Base-by-base conservation (phyloP, 2,329 filamentous ascomycete species). In the Orbilia quercus region DNA sequence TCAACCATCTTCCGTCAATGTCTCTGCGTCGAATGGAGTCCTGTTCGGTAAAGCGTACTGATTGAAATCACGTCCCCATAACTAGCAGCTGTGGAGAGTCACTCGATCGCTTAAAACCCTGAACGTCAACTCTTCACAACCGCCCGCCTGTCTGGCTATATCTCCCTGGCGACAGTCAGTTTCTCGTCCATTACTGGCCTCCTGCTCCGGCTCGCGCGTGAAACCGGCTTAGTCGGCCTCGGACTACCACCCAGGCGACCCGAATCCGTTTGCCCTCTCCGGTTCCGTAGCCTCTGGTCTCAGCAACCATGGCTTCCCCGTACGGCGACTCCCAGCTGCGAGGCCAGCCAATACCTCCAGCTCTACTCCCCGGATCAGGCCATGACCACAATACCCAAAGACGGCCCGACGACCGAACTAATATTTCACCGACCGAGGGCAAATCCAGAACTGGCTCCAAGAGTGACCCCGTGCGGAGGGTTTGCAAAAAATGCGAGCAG, bases 401-500 rank as follows among this genome's bases (percentile, higher is more conserved):
- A 40, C 53, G 69, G 18, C 63, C 69, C 36, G 69, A 73, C 31
- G 69, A 73, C 23, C 50, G 69, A 45, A 44, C 54, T 6, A 59
- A 65, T 38, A 38, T 66, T n/a, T 66, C 69, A 12, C 69, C 69
- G 60, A 73, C 69, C 60, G 69, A 73, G 23, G 48, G 54, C 14
- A 73, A 73, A 60, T 40, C 59, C 20, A 73, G 55, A 60, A 48
- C 54, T 40, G 54, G 53, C 14, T 65, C 66, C 12, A 71, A 71
- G 40, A 58, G 60, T 9, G 69, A 73, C 34, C 47, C 69, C 6
- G 16, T 54, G 22, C 69, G 69, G 66, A 86, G 90, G 76, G 83
- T 86, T 40, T 94, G 91, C 82, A 93, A 92, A 79, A 97, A 96
- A 81, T 99, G 95, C 80, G 88, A 89, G 75, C 90, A 94, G 80